Conservation (phyloP, 805 yeast species). For the Starmerella floris region DNA sequence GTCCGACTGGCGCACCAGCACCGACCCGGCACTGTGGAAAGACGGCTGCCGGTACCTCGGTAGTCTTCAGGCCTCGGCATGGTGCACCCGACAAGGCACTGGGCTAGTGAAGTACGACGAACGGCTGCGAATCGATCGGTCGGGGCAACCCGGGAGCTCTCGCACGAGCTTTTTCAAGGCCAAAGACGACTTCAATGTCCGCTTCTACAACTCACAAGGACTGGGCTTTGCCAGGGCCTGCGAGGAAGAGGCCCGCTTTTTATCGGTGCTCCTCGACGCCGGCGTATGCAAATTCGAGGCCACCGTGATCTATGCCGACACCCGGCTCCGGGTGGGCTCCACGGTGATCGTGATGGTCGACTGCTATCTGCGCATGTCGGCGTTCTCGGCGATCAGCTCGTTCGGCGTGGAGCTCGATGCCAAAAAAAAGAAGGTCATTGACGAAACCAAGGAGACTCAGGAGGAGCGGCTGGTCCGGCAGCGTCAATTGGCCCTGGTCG, state of each 20-base stretch:
- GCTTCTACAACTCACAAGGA: constrained; percentile 25
- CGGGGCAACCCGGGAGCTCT: background rate
- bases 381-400: constrained; percentile 22
- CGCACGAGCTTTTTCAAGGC: background rate
- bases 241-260: constrained; percentile 49
- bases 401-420: constrained; percentile 9
- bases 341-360: constrained; percentile 57
- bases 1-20: too few species aligned
- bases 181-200: constrained; percentile 24
- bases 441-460: constrained; percentile 36
- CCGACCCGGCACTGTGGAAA: background rate
- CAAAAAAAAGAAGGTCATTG: constrained; percentile 17
- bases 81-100: constrained; percentile 29
- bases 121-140: constrained; percentile 21
- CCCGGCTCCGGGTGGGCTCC: constrained; percentile 59
- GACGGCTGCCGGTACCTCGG: constrained; percentile 24
- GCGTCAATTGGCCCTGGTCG: constrained; percentile 43
- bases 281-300: constrained; percentile 43
- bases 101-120: constrained; percentile 26
- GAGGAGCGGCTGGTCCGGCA: constrained; percentile 40
- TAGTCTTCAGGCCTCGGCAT: constrained; percentile 28
- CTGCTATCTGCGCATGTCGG: constrained; percentile 37
- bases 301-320: constrained; percentile 45
- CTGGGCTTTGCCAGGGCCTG: constrained; percentile 68
- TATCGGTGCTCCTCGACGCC: constrained; percentile 52